Base-by-base conservation (phyloP, 495 filamentous ascomycete species). In the Xylaria castorea region DNA sequence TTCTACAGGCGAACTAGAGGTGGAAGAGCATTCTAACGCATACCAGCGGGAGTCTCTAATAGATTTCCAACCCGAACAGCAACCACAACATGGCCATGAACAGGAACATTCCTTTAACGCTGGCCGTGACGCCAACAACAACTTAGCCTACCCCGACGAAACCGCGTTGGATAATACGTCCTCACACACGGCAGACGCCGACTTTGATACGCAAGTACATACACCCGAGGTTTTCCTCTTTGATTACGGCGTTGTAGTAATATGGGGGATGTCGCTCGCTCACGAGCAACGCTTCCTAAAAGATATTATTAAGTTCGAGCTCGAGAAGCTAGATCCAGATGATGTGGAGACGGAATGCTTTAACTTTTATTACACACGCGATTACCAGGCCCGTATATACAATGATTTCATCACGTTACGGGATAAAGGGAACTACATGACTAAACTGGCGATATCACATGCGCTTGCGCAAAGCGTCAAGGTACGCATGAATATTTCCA, bases 161-260 rank as follows among this genome's bases (percentile, higher is more conserved):
- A 68, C 73, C 65, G 71, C 75, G 3, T 60, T 82, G 3, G 72
- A 74, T 30, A 78, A 81, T 71, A 67, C 82, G 16, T 66, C 40
- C 34, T 69, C 75, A 12, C 73, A 71, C 36, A 71, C 63, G 18
- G 20, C 36, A 38, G 81, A 78, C 16, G 75, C 81, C 36, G 83
- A 93, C 78, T 90, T 93, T 63, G 92, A 93, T 79, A 95, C 89
- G 27, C 86, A 79, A 69, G 93, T 98, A 14, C 93, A 97, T 79
- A 97, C 91, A 2, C 94, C 95, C 0, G 96, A 99, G 80, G 87
- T 98, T 12, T 98, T 99, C 81, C 87, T 99, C 30, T 99, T 97
- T 79, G 92, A 97, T 75, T 99, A 99, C 77, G 96, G 96, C 51
- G 97, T 97, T n/a, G 93, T 97, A n/a, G 96, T 99, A n/a, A 95